A percentile compares a stretch with the other conserved stretches of the same genome.
Evolutionary conservation across 1,139 yeast species (phyloP).

Genomic region (Suhomyces yuchorum): DNA sequence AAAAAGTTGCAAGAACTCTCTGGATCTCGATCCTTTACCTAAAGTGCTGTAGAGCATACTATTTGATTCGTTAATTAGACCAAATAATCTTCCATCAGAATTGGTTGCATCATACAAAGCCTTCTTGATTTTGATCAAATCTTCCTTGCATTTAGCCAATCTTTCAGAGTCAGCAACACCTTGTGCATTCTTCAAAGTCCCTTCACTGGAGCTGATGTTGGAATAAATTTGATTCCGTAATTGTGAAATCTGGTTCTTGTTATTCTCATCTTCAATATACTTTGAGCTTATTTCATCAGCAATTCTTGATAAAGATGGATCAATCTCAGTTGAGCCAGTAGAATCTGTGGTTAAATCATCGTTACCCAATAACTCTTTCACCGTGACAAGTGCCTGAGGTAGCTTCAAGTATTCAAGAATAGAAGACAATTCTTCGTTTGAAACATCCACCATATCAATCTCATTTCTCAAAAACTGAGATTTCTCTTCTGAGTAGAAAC

Average conservation of each 20-base stretch:
- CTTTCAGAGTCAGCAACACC: slow-evolving; percentile 14
- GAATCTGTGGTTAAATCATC: slow-evolving; percentile 7
- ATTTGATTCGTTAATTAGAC: slow-evolving; percentile 32
- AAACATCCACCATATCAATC: slow-evolving; percentile 72
- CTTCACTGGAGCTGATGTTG: slow-evolving; percentile 43
- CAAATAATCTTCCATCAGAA: slow-evolving; percentile 62
- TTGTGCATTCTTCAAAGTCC: slow-evolving; percentile 14
- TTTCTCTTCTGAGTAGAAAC: slow-evolving; percentile 87
- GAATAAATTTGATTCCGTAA: slow-evolving; percentile 45
- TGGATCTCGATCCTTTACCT: slow-evolving; percentile 37
- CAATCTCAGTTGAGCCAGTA: slow-evolving; percentile 17
- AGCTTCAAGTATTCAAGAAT: slow-evolving; percentile 78
- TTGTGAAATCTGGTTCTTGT: slow-evolving; percentile 27
- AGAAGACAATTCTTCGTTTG: slow-evolving; percentile 76
- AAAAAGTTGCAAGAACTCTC: slow-evolving; percentile 36
- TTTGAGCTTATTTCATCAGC: slow-evolving; percentile 33
- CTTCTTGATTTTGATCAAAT: slow-evolving; percentile 58
- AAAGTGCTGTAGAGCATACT: slow-evolving; percentile 30
- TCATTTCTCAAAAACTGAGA: slow-evolving; percentile 75
- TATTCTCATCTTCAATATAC: slow-evolving; percentile 26
- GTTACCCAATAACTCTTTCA: slow-evolving; percentile 41
- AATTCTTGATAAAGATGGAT: slow-evolving; percentile 20
- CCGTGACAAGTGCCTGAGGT: slow-evolving; percentile 63
- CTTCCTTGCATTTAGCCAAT: slow-evolving; percentile 40
- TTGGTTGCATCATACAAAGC: slow-evolving; percentile 68